These are phyloP conservation scores for Ophiostoma ulmi DNA, from an alignment of 2,329 filamentous ascomycete species.

Conservation along the genomic window DNA sequence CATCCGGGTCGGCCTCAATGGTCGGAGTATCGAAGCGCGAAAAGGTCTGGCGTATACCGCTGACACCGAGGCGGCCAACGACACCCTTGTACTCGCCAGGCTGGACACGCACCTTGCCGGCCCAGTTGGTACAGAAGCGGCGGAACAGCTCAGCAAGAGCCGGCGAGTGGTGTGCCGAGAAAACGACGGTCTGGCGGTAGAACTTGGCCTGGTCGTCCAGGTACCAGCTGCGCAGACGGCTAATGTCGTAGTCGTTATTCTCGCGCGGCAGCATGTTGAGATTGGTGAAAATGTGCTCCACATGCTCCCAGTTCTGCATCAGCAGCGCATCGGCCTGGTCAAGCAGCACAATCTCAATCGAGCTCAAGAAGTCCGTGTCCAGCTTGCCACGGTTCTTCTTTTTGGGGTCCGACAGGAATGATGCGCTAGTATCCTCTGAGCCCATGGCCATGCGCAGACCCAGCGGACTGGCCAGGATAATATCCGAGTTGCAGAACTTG, in stretches of 20 bases:
- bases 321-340: slow-evolving; percentile 90
- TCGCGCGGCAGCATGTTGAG: slow-evolving; percentile 87
- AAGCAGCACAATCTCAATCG: slow-evolving; percentile 82
- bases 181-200: slow-evolving; percentile 78
- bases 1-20: slow-evolving; percentile 72
- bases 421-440: slow-evolving; percentile 52
- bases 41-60: slow-evolving; percentile 74
- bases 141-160: slow-evolving; percentile 79
- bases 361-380: slow-evolving; percentile 88
- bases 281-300: slow-evolving; percentile 85
- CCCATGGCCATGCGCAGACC: slow-evolving; percentile 88
- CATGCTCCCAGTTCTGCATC: slow-evolving; percentile 98
- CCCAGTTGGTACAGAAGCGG: slow-evolving; percentile 70
- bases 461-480: slow-evolving; percentile 84
- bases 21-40: slow-evolving; percentile 71
- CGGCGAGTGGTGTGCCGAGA: slow-evolving; percentile 79
- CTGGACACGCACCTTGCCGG: slow-evolving; percentile 71
- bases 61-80: slow-evolving; percentile 66
- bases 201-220: slow-evolving; percentile 77
- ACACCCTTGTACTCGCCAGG: slow-evolving; percentile 60
- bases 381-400: slow-evolving; percentile 43
- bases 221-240: slow-evolving; percentile 84
- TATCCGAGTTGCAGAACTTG: slow-evolving; percentile 93
- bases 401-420: slow-evolving; percentile 44
- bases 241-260: slow-evolving; percentile 88